Evolutionary conservation across 345 rosid species (phyloP).

Genomic region (Isatis tinctoria): DNA sequence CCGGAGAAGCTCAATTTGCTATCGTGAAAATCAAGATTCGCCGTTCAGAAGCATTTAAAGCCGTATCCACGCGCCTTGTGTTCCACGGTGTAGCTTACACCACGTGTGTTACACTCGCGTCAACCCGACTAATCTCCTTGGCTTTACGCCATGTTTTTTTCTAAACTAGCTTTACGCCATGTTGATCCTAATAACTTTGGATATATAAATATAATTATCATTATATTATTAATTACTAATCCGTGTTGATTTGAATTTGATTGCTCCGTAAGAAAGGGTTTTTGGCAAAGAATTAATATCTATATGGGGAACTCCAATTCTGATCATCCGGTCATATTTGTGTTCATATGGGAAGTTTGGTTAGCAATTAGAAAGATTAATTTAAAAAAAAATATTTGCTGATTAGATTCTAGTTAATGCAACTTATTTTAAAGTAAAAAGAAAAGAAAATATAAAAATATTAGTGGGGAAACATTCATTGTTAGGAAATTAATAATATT

Average conservation of each 20-base stretch:
- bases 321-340: conserved; percentile 24
- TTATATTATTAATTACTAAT: not conserved
- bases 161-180: too few species aligned
- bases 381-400: too few species aligned
- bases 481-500: too few species aligned
- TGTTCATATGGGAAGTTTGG: not conserved
- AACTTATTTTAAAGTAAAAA: too few species aligned
- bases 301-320: conserved; percentile 24
- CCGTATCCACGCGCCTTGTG: not conserved
- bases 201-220: not conserved
- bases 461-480: too few species aligned
- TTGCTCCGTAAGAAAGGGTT: conserved; percentile 21
- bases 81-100: conserved; percentile 10
- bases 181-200: conserved; percentile 14
- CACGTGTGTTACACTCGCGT: conserved; percentile 31
- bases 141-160: conserved; percentile 35
- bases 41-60: conserved; percentile 18
- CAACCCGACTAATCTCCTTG: conserved; percentile 21
- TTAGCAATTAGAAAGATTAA: conserved; percentile 1
- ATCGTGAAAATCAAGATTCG: conserved; percentile 58
- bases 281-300: not conserved
- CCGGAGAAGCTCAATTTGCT: conserved; percentile 70
- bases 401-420: too few species aligned
- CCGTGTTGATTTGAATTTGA: conserved; percentile 28
- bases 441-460: too few species aligned